Evolutionary conservation across 495 filamentous ascomycete species (phyloP), one percentile per base, ranked within the genome.

Genomic region (Astrothelium subdiscretum): DNA sequence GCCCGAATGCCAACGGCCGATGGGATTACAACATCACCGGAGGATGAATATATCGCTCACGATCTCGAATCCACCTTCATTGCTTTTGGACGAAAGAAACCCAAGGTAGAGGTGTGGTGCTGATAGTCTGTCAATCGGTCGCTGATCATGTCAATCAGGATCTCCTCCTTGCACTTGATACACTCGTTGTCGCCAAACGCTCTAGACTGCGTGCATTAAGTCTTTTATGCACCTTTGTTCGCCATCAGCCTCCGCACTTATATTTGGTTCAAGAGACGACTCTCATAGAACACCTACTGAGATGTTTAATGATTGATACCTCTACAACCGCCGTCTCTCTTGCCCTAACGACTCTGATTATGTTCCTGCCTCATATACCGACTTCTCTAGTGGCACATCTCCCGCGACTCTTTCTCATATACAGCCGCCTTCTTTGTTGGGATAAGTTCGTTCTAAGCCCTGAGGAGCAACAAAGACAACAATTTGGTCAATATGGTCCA

Each of bases 301-400:
- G 80, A 68, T 89, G 85, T 60, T 75, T 91, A 4, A 83, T 87
- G 68, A 79, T 81, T 52, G 87, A 91, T 67, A 87, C 86, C 15
- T 88, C 85, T 0, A 85, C 87, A 0, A 81, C 82, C 12, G 82
- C 85, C 10, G 78, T 90, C 12, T 83, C 83, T 15, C 72, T 87
- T 32, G 85, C 87, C 10, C 71, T 91, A 59, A 83, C 85, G 11
- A 76, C 81, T 4, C 67, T 91, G 63, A 83, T 85, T 64, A 90
- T 90, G 87, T 83, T 90, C 52, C 73, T 91, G 59, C 87, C 87
- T 13, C 86, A 87, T 69, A 85, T 90, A 63, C 87, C 87, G 0
- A 84, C 79, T 70, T 83, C 85, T 8, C 69, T 89, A 8, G 80
- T 80, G 8, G 72, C 77, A 13, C 80, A 83, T 66, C 74, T 91